A percentile compares a stretch with the other conserved stretches of the same genome.
Conservation (phyloP, 495 filamentous ascomycete genomes). For the Penicillium lividum region DNA sequence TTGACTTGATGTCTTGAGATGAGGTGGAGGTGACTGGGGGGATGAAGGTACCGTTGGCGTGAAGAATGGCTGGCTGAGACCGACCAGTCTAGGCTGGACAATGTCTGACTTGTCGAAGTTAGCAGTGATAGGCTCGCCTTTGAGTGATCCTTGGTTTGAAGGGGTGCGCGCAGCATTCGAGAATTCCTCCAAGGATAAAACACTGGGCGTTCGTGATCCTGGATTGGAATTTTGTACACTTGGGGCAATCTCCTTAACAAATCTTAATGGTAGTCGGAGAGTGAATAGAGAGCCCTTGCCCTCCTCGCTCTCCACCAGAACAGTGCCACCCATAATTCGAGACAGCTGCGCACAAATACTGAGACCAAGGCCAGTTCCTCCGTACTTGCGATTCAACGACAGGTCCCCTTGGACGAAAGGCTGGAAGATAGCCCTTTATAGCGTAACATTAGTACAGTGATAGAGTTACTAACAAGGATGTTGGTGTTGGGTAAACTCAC, state of each 20-base stretch:
- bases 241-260: slow-evolving; percentile 63
- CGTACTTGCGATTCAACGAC: slow-evolving; percentile 84
- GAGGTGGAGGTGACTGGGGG: slow-evolving; percentile 17
- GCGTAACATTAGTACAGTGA: no score
- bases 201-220: slow-evolving; percentile 30
- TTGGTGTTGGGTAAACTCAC: slow-evolving; percentile 24
- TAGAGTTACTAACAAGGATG: no score
- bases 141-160: slow-evolving; percentile 25
- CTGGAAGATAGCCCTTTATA: slow-evolving; percentile 65
- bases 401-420: slow-evolving; percentile 93
- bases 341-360: slow-evolving; percentile 88
- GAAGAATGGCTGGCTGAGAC: slow-evolving; percentile 85
- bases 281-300: slow-evolving; percentile 79
- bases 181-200: slow-evolving; percentile 31
- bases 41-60: slow-evolving; percentile 53
- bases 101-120: slow-evolving; percentile 44
- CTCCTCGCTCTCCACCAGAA: slow-evolving; percentile 69
- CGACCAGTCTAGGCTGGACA: slow-evolving; percentile 72
- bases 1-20: background rate
- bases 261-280: slow-evolving; percentile 80
- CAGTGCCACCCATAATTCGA: slow-evolving; percentile 75
- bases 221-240: slow-evolving; percentile 38
- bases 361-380: slow-evolving; percentile 86
- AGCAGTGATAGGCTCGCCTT: slow-evolving; percentile 21
- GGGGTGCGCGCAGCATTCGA: slow-evolving; percentile 31